phyloP scores from a whole-genome alignment of 2,329 filamentous ascomycete species.

The Myriosclerotinia duriaeana region DNA sequence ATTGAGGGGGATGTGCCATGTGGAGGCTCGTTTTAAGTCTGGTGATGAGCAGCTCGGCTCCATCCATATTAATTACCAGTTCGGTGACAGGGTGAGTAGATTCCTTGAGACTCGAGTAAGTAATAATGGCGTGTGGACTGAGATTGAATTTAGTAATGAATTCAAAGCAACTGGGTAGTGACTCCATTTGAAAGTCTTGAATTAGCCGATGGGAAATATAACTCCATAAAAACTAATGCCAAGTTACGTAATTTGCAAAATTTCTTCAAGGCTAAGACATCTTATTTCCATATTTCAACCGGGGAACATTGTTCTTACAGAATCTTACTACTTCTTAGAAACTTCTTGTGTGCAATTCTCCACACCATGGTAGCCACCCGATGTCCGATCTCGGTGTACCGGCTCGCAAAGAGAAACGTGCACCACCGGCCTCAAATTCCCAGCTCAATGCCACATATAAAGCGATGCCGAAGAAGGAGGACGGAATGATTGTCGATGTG shows the following conservation, averaged over 20 bases:
- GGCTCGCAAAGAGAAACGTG: background rate
- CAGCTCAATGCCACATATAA: background rate
- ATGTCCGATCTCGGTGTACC: background rate
- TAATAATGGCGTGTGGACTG: no score
- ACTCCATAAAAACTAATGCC: background rate
- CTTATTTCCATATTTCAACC: conserved; percentile 9
- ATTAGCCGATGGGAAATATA: conserved; percentile 7
- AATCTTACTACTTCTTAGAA: no score
- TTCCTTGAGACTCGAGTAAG: no score
- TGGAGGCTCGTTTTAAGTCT: no score
- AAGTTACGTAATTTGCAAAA: conserved; percentile 22
- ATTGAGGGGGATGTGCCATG: no score
- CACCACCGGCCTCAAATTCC: background rate
- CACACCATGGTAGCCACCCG: background rate
- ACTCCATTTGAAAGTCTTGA: background rate
- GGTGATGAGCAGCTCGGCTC: no score
- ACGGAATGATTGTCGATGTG: no score
- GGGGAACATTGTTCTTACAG: background rate
- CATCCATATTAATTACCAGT: no score
- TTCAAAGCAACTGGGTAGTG: background rate
- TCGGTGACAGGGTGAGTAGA: no score
- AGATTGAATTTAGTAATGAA: no score
- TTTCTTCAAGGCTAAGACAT: conserved; percentile 10
- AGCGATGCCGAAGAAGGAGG: no score
- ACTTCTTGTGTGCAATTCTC: background rate